Conservation (phyloP, 2,329 filamentous ascomycete species). For the Aspergillus spinulosporus region DNA sequence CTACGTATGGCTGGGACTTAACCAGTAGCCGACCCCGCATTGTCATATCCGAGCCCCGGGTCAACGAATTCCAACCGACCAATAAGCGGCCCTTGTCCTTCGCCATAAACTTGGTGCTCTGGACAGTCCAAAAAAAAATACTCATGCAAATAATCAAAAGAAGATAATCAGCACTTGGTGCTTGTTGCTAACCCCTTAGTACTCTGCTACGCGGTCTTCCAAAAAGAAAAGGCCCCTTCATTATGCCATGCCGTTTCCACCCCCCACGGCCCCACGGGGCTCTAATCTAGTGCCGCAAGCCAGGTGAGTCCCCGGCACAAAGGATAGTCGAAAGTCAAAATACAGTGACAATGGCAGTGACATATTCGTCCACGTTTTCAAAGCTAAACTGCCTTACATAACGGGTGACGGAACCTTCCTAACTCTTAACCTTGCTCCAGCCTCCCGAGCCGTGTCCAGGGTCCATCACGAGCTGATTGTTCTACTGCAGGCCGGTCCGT, state of each 20-base stretch:
- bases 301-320: neutral
- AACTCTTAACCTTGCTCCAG: neutral
- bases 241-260: too few species aligned
- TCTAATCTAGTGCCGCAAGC: neutral
- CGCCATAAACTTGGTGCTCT: neutral
- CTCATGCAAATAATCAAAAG: too few species aligned
- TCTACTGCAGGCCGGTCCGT: neutral
- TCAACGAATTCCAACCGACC: neutral
- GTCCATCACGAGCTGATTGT: neutral
- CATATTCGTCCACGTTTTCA: neutral
- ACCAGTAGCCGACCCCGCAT: neutral
- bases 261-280: too few species aligned
- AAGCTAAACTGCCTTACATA: neutral
- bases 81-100: neutral
- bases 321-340: neutral
- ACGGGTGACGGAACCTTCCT: neutral
- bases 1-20: neutral
- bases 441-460: neutral
- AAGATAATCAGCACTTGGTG: too few species aligned
- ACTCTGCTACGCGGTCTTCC: too few species aligned
- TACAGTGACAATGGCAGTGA: neutral
- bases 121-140: too few species aligned
- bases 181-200: too few species aligned
- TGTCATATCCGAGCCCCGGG: neutral
- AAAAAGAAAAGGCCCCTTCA: too few species aligned